Evolutionary conservation across 768 basidiomycete species (phyloP), one percentile per base, ranked within the genome.

Genomic region (Clitopilus hobsonii): DNA sequence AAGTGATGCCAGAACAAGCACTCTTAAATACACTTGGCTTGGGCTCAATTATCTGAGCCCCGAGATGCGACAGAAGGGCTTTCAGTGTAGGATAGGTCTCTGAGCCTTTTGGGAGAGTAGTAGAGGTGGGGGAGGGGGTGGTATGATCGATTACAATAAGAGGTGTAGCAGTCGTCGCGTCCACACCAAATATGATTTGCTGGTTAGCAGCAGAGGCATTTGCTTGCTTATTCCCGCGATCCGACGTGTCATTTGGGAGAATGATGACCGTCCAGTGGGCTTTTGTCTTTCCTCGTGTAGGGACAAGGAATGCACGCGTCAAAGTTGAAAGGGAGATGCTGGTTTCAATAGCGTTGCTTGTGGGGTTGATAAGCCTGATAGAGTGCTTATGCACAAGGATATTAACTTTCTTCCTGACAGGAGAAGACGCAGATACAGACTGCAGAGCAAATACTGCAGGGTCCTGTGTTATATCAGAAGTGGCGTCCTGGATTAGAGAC

Each of bases 201-300:
- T 74, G 76, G 45, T 71, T 71, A 3, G 71, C 67, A 5, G 69
- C 60, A 4, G 72, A 52, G n/a, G 69, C 59, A 10, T 71, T 56
- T 49, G 57, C 61, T 10, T 70, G 64, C 14, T 69, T 57, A 52
- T 75, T 73, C 38, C 67, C 67, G 49, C 76, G 77, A 27, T 78
- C 76, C 3, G 80, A 75, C 4, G 72, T 69, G 64, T 88, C 86
- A 3, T 77, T 67, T 7, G 83, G 72, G 24, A 91, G 71, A 28
- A 91, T 63, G 13, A 88, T 75, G 26, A 88, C 75, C 0, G 86
- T 86, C 86, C 87, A 89, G n/a, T 91, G 86, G 0, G 82, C 73
- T 61, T 84, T 88, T 25, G 73, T 65, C 66, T 89, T 90, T 25
- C 86, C 87, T 23, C 89, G 79, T 0, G 89, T 90, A 8, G 89